These are phyloP conservation scores for Scytalidium sp. DNA, from an alignment of 2,329 filamentous ascomycete species.

Conservation along the genomic window DNA sequence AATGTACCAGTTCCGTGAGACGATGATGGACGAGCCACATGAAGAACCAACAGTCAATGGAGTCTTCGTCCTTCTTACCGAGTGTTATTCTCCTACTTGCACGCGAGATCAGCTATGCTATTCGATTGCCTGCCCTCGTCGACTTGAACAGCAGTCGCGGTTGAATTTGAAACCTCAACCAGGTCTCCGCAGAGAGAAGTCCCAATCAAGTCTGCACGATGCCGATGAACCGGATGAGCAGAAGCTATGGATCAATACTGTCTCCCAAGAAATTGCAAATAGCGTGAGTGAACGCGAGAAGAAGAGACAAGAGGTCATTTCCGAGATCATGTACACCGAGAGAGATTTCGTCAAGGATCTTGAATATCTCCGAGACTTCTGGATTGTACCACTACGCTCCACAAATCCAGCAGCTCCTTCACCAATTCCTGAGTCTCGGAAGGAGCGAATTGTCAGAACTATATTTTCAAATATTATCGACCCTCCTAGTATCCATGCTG, in stretches of 20 bases:
- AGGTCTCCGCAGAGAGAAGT: conserved; percentile 66
- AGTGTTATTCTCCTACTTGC: conserved; percentile 97
- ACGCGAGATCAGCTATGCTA: conserved; percentile 95
- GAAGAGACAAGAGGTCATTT: conserved; percentile 97
- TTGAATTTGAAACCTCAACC: conserved; percentile 92
- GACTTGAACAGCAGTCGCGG: conserved; percentile 91
- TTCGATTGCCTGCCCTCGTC: conserved; percentile 91
- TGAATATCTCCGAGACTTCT: conserved; percentile 96
- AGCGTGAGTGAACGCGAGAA: conserved; percentile 87
- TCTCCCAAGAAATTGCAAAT: conserved; percentile 91
- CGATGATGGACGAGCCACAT: conserved; percentile 78
- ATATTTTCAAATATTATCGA: conserved; percentile 97
- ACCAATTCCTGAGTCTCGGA: conserved; percentile 82
- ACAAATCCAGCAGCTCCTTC: conserved; percentile 63
- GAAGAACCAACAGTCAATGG: conserved; percentile 77
- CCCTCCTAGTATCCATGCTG: conserved; percentile 72
- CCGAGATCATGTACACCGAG: conserved; percentile 97
- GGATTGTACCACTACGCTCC: conserved; percentile 88
- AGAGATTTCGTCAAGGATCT: conserved; percentile 98
- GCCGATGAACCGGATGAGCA: conserved; percentile 91
- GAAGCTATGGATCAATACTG: conserved; percentile 98
- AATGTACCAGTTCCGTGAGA: conserved; percentile 96
- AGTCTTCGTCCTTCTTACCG: conserved; percentile 91
- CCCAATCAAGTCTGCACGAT: conserved; percentile 73
- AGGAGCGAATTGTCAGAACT: conserved; percentile 86